phyloP scores from a whole-genome alignment of 352 stramenopile species.

The Globisporangium takayamanum region DNA sequence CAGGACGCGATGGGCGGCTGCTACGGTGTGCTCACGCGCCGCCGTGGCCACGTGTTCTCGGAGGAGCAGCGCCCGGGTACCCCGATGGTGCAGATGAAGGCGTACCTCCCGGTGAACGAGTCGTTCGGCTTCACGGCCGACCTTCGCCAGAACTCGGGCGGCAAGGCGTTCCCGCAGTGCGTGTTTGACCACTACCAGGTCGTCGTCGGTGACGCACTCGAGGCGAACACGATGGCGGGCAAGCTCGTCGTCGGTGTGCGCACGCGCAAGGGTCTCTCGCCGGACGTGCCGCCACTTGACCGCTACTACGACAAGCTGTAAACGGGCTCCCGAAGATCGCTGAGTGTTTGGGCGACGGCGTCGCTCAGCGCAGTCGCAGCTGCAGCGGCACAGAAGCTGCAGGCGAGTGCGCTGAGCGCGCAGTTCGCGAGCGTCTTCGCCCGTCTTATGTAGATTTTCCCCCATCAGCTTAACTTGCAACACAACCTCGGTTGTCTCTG shows the following conservation, averaged over 20 bases:
- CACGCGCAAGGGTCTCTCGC: conserved; percentile 96
- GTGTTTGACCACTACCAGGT: conserved; percentile 99
- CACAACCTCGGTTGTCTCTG: neutral
- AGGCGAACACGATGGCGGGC: conserved; percentile 90
- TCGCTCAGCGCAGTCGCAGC: neutral
- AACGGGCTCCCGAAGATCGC: conserved; percentile 26
- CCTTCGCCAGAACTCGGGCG: conserved; percentile 96
- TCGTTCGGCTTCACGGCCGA: conserved; percentile 99
- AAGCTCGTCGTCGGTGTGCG: conserved; percentile 94
- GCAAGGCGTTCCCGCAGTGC: conserved; percentile 99
- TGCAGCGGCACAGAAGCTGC: neutral
- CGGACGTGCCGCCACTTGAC: conserved; percentile 96
- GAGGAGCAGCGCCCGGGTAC: conserved; percentile 98
- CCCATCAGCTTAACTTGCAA: conserved; percentile 11
- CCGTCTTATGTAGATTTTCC: conserved; percentile 18
- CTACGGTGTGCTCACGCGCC: conserved; percentile 98
- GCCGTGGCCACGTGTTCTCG: conserved; percentile 98
- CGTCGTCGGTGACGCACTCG: conserved; percentile 91
- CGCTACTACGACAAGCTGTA: conserved; percentile 99
- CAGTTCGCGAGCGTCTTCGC: neutral
- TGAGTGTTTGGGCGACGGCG: conserved; percentile 3
- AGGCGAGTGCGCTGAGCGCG: no score
- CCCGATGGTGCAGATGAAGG: conserved; percentile 98
- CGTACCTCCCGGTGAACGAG: conserved; percentile 99
- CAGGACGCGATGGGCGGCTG: conserved; percentile 98